phyloP scores from a whole-genome alignment of 1,139 yeast genomes.

The Cylindricascospora bacillispora region DNA sequence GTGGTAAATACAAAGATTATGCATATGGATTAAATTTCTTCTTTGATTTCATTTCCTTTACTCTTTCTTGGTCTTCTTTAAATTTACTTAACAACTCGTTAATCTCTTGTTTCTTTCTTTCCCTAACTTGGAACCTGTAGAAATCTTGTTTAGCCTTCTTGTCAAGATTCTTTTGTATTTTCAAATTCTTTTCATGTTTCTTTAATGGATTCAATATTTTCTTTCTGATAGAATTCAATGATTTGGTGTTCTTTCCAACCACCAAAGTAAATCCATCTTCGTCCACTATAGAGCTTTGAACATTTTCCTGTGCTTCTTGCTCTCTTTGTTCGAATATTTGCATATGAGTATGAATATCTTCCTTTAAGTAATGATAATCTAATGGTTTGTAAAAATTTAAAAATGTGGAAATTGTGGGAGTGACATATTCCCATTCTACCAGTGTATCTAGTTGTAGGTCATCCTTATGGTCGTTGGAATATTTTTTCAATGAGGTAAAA shows the following conservation, averaged over 20 bases:
- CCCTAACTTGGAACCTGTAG: slow-evolving; percentile 92
- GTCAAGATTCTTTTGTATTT: slow-evolving; percentile 28
- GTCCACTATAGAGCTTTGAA: slow-evolving; percentile 55
- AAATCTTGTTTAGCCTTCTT: slow-evolving; percentile 82
- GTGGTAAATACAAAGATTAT: neutral
- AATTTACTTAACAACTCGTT: slow-evolving; percentile 72
- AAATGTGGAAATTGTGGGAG: slow-evolving; percentile 22
- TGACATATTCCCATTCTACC: slow-evolving; percentile 23
- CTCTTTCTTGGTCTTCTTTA: slow-evolving; percentile 81
- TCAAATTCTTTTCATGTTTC: slow-evolving; percentile 21
- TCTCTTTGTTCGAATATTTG: slow-evolving; percentile 62
- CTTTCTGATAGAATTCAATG: slow-evolving; percentile 30
- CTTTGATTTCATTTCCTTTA: slow-evolving; percentile 63
- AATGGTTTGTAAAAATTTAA: slow-evolving; percentile 25
- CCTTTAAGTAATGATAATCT: slow-evolving; percentile 23
- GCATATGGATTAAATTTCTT: slow-evolving; percentile 66
- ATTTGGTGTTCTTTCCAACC: slow-evolving; percentile 74
- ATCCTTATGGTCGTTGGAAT: slow-evolving; percentile 20
- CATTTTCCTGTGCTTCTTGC: slow-evolving; percentile 46
- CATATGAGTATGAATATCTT: slow-evolving; percentile 30
- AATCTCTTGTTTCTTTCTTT: slow-evolving; percentile 85
- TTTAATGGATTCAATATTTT: slow-evolving; percentile 24
- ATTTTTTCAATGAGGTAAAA: slow-evolving; percentile 44
- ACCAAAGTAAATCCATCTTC: slow-evolving; percentile 92
- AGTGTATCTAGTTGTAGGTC: slow-evolving; percentile 8